Evolutionary conservation across 2,329 filamentous ascomycete genomes (phyloP).

Genomic region (Eurotiales sp.): DNA sequence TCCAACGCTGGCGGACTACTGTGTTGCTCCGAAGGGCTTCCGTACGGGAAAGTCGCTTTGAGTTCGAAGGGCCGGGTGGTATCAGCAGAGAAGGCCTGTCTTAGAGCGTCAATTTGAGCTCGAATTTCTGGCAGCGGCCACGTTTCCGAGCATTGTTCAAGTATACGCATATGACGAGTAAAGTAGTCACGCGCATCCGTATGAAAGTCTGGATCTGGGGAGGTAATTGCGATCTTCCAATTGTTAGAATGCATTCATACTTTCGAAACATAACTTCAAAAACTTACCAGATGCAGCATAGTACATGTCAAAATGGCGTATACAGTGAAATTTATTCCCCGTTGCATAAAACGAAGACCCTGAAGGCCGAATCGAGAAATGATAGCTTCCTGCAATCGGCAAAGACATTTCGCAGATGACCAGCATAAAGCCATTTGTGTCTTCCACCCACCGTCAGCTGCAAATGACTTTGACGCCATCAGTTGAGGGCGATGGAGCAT

Average conservation of each 20-base stretch:
- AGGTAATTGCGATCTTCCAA: conserved; percentile 78
- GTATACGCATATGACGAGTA: conserved; percentile 85
- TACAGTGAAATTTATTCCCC: conserved; percentile 93
- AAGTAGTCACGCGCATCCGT: conserved; percentile 84
- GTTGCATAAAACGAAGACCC: conserved; percentile 85
- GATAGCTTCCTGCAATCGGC: conserved; percentile 80
- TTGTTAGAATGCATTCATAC: background rate
- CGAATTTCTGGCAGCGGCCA: conserved; percentile 91
- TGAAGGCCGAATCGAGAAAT: conserved; percentile 71
- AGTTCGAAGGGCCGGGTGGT: conserved; percentile 79
- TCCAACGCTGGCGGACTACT: conserved; percentile 58
- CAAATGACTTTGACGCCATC: conserved; percentile 69
- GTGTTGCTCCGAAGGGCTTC: conserved; percentile 66
- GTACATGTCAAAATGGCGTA: conserved; percentile 88
- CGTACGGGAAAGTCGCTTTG: conserved; percentile 81
- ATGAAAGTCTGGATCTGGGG: conserved; percentile 84
- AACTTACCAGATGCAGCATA: conserved; percentile 82
- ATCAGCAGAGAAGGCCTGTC: conserved; percentile 88
- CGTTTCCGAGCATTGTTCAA: conserved; percentile 76
- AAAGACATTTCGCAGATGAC: conserved; percentile 76
- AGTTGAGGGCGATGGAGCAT: conserved; percentile 86
- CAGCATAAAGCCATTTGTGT: conserved; percentile 84
- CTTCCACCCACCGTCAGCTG: conserved; percentile 73
- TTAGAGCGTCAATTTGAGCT: conserved; percentile 80
- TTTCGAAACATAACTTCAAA: background rate